Conservation (phyloP, 345 rosid species). For the Streptanthus diversifolius region DNA sequence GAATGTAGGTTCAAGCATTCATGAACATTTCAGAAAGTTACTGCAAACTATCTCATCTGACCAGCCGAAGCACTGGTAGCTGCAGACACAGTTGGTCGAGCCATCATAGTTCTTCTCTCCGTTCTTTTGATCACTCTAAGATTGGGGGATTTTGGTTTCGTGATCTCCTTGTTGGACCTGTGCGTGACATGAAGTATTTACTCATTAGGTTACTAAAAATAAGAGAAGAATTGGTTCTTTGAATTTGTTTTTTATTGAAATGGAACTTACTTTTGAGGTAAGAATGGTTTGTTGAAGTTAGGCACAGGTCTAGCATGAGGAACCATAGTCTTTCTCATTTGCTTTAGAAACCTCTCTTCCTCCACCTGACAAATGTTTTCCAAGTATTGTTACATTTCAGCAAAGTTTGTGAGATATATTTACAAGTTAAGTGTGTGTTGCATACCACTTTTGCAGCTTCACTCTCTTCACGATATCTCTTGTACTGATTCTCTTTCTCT, state of each 20-base stretch:
- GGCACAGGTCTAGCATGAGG: constrained; percentile 92
- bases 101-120: constrained; percentile 32
- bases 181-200: not conserved
- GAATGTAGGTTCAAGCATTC: constrained; percentile 60
- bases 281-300: constrained; percentile 76
- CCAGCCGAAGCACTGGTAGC: constrained; percentile 33
- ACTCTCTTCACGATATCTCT: constrained; percentile 92
- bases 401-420: not conserved
- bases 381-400: not conserved
- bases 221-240: not conserved
- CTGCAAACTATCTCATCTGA: constrained; percentile 32
- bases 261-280: constrained; percentile 43
- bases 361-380: constrained; percentile 51
- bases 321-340: constrained; percentile 84
- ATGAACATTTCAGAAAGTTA: constrained; percentile 48
- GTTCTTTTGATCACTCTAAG: constrained; percentile 38
- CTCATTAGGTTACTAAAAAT: not conserved
- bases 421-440: not conserved
- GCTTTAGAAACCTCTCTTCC: constrained; percentile 89
- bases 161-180: constrained; percentile 66
- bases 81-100: constrained; percentile 23
- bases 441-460: constrained; percentile 82
- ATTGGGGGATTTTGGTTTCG: constrained; percentile 75
- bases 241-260: not conserved
- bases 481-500: constrained; percentile 79